A percentile compares a stretch with the other conserved stretches of the same genome.
These are phyloP conservation scores for Rhizopus delemar DNA, from an alignment of 371 early-diverging fungal species.

Conservation along the genomic window DNA sequence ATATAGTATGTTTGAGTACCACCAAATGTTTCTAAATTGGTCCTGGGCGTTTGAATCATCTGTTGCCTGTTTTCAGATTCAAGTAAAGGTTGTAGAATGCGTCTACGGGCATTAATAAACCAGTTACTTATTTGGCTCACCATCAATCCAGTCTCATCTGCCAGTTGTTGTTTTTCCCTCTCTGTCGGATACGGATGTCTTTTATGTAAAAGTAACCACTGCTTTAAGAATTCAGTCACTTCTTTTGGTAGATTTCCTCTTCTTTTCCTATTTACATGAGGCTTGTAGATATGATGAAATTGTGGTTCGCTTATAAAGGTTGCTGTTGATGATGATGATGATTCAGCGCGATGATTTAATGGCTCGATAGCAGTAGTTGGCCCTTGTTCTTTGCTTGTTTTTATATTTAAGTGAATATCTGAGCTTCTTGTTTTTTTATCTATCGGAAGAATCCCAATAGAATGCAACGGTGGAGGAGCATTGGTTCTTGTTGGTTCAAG, in stretches of 20 bases:
- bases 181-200: conserved; percentile 85
- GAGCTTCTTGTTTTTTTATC: neutral
- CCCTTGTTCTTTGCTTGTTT: too few species aligned
- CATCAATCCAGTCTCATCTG: conserved; percentile 65
- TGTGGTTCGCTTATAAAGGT: conserved; percentile 18
- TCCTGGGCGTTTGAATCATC: neutral
- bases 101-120: conserved; percentile 88
- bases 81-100: conserved; percentile 59
- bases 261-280: conserved; percentile 31
- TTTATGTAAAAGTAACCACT: conserved; percentile 77
- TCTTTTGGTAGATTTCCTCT: conserved; percentile 67
- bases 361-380: too few species aligned
- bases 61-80: conserved; percentile 33
- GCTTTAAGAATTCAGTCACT: conserved; percentile 65
- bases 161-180: conserved; percentile 69
- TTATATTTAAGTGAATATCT: too few species aligned
- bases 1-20: too few species aligned
- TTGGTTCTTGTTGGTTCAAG: conserved; percentile 9
- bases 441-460: neutral
- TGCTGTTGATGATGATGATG: neutral
- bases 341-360: too few species aligned
- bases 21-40: neutral
- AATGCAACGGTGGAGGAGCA: conserved; percentile 10
- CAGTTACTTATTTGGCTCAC: conserved; percentile 86
- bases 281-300: conserved; percentile 16